Conservation (phyloP, 306 rosid genomes). For the Neltuma alba region DNA sequence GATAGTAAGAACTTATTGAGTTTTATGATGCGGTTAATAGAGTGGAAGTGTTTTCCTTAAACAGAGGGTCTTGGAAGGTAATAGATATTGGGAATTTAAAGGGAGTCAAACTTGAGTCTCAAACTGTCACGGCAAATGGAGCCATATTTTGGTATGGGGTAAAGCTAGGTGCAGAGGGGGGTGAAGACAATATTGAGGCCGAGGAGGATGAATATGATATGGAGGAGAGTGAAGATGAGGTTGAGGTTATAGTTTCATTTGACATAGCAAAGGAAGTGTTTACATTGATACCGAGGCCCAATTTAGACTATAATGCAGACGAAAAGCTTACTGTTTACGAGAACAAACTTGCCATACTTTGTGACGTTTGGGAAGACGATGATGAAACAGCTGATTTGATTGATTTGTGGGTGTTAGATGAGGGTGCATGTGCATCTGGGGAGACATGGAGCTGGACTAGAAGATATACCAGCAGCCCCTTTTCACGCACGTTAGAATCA, state of each 20-base stretch:
- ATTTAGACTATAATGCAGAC: background rate
- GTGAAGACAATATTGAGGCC: no score
- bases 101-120: background rate
- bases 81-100: background rate
- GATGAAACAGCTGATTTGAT: background rate
- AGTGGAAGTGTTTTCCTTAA: background rate
- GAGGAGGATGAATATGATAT: no score
- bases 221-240: background rate
- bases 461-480: background rate
- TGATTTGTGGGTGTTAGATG: background rate
- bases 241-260: background rate
- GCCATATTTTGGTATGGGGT: background rate
- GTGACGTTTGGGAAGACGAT: background rate
- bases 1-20: background rate
- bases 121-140: background rate
- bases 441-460: background rate
- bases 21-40: background rate
- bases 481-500: background rate
- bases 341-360: background rate
- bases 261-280: background rate
- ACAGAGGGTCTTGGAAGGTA: background rate
- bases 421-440: background rate
- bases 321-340: background rate
- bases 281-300: background rate
- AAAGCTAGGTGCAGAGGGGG: background rate